Conservation (phyloP, 257 asterid species). For the Solanum etuberosum region DNA sequence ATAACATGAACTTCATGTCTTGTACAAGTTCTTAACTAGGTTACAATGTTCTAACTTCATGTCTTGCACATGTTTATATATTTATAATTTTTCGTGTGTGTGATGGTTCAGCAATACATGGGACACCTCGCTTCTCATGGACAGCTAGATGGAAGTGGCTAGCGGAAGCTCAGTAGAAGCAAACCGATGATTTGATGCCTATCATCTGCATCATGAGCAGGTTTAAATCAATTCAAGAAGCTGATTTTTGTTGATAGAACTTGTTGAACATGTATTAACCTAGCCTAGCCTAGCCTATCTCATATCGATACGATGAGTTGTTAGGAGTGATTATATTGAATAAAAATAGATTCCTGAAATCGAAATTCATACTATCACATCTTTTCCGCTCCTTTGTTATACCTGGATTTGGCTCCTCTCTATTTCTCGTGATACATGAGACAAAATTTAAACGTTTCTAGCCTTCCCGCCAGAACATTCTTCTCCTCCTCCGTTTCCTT, state of each 20-base stretch:
- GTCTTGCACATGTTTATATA: not conserved
- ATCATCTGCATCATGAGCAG: not conserved
- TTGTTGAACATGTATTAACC: not conserved
- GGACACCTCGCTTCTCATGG: slow-evolving; percentile 83
- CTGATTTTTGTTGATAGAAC: not conserved
- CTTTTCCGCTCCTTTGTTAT: not conserved
- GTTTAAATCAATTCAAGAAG: not conserved
- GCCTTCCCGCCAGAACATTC: not conserved
- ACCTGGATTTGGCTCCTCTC: not conserved
- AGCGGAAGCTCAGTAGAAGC: not conserved
- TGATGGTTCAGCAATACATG: slow-evolving; percentile 60
- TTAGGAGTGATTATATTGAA: not conserved
- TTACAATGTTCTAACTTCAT: not conserved
- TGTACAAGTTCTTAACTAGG: not conserved
- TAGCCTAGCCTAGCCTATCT: not conserved
- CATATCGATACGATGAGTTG: not conserved
- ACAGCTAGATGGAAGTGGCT: slow-evolving; percentile 81
- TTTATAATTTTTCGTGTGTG: not conserved
- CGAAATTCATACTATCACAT: not conserved
- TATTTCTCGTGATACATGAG: no score
- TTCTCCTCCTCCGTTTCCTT: not conserved
- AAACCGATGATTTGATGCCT: not conserved
- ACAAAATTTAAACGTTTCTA: no score
- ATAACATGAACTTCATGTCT: not conserved
- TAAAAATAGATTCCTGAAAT: not conserved